These are phyloP conservation scores for Termitomyces heimii DNA, from an alignment of 768 basidiomycete species.

Conservation along the genomic window DNA sequence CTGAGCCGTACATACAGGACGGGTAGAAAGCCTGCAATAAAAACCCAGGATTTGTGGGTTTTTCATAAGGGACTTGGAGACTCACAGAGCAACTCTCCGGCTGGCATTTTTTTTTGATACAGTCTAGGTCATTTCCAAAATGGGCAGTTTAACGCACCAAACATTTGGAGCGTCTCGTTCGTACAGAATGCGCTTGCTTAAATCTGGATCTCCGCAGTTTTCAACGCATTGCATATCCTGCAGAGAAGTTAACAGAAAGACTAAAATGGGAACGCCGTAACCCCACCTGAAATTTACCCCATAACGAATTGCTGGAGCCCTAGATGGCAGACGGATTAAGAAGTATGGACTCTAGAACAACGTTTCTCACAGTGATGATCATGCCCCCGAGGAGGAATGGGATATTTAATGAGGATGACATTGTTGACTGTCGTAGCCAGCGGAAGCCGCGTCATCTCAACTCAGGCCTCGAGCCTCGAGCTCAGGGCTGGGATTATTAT, in stretches of 20 bases:
- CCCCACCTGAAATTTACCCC: constrained; percentile 76
- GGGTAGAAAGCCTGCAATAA: constrained; percentile 69
- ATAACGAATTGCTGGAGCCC: constrained; percentile 78
- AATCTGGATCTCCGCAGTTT: constrained; percentile 70
- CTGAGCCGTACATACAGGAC: constrained; percentile 65
- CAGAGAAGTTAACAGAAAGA: not conserved
- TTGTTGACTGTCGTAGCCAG: constrained; percentile 18
- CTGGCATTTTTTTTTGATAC: constrained; percentile 38
- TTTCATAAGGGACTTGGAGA: constrained; percentile 20
- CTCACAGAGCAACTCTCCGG: constrained; percentile 92
- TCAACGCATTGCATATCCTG: constrained; percentile 99
- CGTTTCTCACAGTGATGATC: constrained; percentile 69
- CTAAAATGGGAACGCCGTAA: not conserved
- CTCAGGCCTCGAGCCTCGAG: too few species aligned
- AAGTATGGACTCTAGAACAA: not conserved
- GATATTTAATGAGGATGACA: constrained; percentile 64
- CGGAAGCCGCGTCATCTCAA: not conserved
- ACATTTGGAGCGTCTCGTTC: constrained; percentile 94
- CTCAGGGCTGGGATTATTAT: too few species aligned
- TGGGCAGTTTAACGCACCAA: constrained; percentile 45
- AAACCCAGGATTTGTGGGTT: constrained; percentile 6
- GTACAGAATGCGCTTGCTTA: constrained; percentile 61
- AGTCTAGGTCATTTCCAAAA: constrained; percentile 13
- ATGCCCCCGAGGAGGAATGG: constrained; percentile 85
- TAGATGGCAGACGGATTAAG: constrained; percentile 18